phyloP scores from a whole-genome alignment of 192 early-diverging fungal genomes.

The Cetraspora pellucida region DNA sequence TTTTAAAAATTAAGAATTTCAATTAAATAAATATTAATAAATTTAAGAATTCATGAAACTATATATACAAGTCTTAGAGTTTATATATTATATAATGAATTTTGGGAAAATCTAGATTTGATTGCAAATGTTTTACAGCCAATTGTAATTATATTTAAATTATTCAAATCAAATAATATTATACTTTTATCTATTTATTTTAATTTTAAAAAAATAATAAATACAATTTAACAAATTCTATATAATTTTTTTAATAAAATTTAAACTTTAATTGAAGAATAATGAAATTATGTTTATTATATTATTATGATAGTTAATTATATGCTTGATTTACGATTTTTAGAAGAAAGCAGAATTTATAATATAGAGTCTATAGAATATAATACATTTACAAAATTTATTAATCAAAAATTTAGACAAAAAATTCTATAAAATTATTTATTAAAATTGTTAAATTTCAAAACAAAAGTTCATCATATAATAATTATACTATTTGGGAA shows the following conservation, averaged over 20 bases:
- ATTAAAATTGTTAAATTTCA: background rate
- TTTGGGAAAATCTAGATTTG: background rate
- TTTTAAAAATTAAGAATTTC: background rate
- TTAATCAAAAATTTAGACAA: background rate
- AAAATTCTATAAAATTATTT: conserved; percentile 1
- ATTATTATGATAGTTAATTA: background rate
- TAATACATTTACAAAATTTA: background rate
- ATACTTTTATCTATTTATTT: background rate
- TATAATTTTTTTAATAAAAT: conserved; percentile 7
- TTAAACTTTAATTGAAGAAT: background rate
- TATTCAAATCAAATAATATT: background rate
- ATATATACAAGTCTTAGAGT: too few relatives aligned
- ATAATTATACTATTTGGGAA: background rate
- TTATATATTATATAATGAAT: too few relatives aligned
- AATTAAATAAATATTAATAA: background rate
- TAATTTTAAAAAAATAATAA: background rate
- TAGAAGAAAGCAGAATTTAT: background rate
- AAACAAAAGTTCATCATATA: background rate
- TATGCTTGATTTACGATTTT: conserved; percentile 7
- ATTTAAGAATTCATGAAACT: too few relatives aligned
- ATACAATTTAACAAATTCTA: too few relatives aligned
- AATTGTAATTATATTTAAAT: background rate
- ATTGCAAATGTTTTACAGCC: background rate
- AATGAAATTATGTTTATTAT: conserved; percentile 1
- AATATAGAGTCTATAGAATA: background rate